These are phyloP conservation scores for Trichosanthes truncata DNA, from an alignment of 306 rosid species.

Conservation along the genomic window DNA sequence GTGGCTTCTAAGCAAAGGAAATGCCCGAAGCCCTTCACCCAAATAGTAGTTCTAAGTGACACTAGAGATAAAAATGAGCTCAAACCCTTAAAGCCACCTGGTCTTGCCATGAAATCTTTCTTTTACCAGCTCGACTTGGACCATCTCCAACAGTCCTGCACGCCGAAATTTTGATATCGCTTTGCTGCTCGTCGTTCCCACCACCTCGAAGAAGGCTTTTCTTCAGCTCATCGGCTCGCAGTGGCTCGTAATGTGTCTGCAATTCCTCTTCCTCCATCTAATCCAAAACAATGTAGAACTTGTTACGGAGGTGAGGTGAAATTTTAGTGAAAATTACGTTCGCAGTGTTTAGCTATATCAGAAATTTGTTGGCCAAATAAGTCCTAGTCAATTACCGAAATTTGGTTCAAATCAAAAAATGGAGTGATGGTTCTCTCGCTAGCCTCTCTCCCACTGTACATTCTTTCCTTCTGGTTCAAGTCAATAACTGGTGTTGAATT, in stretches of 20 bases:
- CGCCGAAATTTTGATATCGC: constrained; percentile 52
- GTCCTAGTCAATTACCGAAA: constrained; percentile 50
- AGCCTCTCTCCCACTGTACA: constrained; percentile 47
- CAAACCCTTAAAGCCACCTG: constrained; percentile 89
- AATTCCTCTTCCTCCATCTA: constrained; percentile 88
- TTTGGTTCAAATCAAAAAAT: constrained; percentile 83
- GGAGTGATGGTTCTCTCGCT: constrained; percentile 42
- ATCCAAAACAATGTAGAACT: background rate
- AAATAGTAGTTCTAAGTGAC: background rate
- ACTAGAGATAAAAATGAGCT: constrained; percentile 13
- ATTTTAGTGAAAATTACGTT: constrained; percentile 1
- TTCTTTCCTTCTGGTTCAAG: constrained; percentile 50
- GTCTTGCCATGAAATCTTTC: constrained; percentile 98
- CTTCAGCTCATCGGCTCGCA: constrained; percentile 53
- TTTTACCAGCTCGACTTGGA: constrained; percentile 64
- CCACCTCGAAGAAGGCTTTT: constrained; percentile 44
- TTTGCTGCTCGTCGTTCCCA: constrained; percentile 49
- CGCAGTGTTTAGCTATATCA: constrained; percentile 9
- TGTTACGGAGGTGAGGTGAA: background rate
- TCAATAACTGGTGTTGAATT: constrained; percentile 32
- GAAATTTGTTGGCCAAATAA: background rate
- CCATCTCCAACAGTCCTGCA: constrained; percentile 70
- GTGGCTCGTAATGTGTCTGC: constrained; percentile 36
- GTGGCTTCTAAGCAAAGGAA: background rate
- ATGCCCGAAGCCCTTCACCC: background rate